Evolutionary conservation across 805 yeast species (phyloP), one percentile per base, ranked within the genome.

Genomic region (Priceomyces carsonii): DNA sequence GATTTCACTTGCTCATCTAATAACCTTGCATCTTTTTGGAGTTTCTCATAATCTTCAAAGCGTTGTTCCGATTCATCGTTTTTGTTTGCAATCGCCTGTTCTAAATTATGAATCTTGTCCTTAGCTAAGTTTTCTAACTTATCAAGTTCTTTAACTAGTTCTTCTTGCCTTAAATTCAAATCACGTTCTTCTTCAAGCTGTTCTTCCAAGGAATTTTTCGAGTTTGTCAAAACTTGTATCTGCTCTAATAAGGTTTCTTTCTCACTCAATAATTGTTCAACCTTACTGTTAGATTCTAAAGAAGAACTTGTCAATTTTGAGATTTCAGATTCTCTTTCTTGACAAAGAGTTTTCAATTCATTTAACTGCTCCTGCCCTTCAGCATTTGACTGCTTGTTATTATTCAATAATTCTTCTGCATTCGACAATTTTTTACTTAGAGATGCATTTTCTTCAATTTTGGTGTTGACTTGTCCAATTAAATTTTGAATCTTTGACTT

Each of bases 141-240:
- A 17, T 55, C 58, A 33, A 53, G 43, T 27, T 54, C 57, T 16
- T 45, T 44, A 16, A 50, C 42, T n/a, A 54, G 39, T 29, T 48
- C 51, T 32, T 52, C 50, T 32, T 50, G 53, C 19, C 45, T 42
- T 7, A 40, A 31, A 26, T 49, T 48, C 5, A 56, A 41, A 20
- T 50, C 52, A 14, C 38, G 24, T 12, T 35, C 38, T 19, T 35
- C 29, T 12, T 29, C 29, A 29, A 35, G 38, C 14, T 35, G 32
- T 2, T 10, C 9, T n/a, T 33, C 41, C 21, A 45, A 43, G n/a
- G 47, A 44, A 3, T 29, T 35, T 13, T 41, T 46, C 18, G 29
- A 40, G 8, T 33, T 29, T 4, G 19, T 32, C 15, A 37, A 33
- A 5, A 18, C 22, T 9, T 35, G 40, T 3, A 20, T 21, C 12